Conservation (phyloP, 106 monocot species). For the Triglochin maritima region DNA sequence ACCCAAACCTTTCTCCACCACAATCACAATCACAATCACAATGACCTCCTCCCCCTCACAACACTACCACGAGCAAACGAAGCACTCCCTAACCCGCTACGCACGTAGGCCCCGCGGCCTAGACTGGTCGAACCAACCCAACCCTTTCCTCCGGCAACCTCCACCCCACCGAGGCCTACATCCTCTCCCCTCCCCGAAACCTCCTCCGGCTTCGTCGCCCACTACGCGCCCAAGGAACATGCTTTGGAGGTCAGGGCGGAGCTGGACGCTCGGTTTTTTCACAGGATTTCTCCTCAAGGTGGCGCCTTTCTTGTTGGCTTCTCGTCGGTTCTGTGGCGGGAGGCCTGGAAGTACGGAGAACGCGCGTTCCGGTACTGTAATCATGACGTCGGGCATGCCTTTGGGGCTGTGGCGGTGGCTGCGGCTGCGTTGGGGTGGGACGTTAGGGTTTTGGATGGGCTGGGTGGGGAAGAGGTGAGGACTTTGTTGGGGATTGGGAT, state of each 20-base stretch:
- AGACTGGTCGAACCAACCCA: conserved; percentile 98
- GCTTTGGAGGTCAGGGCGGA: conserved; percentile 49
- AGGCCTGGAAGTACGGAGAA: conserved; percentile 98
- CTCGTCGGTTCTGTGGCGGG: conserved; percentile 91
- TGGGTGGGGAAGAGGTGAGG: conserved; percentile 49
- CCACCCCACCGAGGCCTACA: conserved; percentile 86
- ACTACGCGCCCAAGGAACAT: conserved; percentile 90
- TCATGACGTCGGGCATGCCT: conserved; percentile 90
- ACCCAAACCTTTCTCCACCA: no score
- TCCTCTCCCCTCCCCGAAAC: conserved; percentile 51
- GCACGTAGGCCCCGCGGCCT: conserved; percentile 82
- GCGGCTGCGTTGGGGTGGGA: conserved; percentile 90
- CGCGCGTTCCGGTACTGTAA: conserved; percentile 93
- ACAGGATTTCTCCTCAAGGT: not conserved
- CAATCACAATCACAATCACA: no score
- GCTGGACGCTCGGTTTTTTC: conserved; percentile 9
- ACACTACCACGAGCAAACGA: conserved; percentile 72
- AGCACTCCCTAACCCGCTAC: conserved; percentile 82
- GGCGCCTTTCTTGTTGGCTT: conserved; percentile 34
- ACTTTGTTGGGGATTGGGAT: conserved; percentile 17
- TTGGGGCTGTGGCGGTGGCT: conserved; percentile 53
- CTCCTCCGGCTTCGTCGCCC: conserved; percentile 40
- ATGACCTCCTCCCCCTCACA: no score
- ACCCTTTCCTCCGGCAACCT: conserved; percentile 99
- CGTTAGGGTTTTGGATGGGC: conserved; percentile 50